phyloP scores from a whole-genome alignment of 768 basidiomycete genomes.

The Mycena metata region DNA sequence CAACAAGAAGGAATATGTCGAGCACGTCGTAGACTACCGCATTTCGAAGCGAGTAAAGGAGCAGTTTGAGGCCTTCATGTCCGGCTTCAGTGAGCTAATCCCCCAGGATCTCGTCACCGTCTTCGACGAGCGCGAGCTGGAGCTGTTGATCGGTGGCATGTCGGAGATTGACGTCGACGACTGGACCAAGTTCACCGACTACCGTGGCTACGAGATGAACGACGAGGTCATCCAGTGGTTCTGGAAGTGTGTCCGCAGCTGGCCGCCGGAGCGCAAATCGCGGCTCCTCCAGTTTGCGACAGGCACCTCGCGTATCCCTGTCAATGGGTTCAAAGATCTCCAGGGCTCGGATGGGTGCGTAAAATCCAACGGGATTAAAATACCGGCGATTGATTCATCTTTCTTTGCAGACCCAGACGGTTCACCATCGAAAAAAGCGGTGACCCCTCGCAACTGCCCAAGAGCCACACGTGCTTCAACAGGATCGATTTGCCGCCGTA shows the following conservation, averaged over 20 bases:
- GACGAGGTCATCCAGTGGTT: conserved; percentile 99
- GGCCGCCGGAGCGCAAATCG: conserved; percentile 99
- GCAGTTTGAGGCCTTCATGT: conserved; percentile 99
- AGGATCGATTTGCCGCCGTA: conserved; percentile 98
- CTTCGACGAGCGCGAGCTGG: conserved; percentile 98
- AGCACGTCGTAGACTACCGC: conserved; percentile 94
- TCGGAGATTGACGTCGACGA: conserved; percentile 99
- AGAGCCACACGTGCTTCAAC: conserved; percentile 97
- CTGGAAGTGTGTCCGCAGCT: conserved; percentile 98
- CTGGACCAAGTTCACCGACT: conserved; percentile 99
- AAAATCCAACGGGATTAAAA: background rate
- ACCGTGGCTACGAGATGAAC: conserved; percentile 94
- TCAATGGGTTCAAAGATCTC: conserved; percentile 98
- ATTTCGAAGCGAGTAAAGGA: conserved; percentile 98
- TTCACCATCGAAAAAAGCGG: conserved; percentile 99
- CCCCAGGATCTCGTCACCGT: conserved; percentile 98
- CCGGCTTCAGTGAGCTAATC: conserved; percentile 99
- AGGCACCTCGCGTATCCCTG: conserved; percentile 96
- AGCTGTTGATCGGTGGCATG: conserved; percentile 98
- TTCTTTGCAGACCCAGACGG: conserved; percentile 18
- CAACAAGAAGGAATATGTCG: conserved; percentile 99
- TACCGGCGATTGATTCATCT: background rate
- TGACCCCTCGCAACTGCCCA: conserved; percentile 95
- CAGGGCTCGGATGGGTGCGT: conserved; percentile 89
- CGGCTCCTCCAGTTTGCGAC: conserved; percentile 97